Conservation (phyloP, 306 rosid species). For the Casuarina equisetifolia region DNA sequence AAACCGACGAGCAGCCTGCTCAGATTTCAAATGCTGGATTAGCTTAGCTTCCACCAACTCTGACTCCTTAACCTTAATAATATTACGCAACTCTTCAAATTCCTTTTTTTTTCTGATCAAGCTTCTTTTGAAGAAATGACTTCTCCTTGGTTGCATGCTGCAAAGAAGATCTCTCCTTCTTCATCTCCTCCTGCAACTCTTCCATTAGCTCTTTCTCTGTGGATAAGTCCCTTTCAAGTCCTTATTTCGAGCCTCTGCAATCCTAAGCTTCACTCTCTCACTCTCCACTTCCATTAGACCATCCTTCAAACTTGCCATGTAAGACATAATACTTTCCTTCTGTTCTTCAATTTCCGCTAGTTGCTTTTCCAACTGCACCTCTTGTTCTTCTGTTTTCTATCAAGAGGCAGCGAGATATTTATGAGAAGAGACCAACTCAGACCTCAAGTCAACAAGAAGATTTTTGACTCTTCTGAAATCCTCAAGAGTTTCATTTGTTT, state of each 20-base stretch:
- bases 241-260: conserved; percentile 59
- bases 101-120: conserved; percentile 47
- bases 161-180: conserved; percentile 62
- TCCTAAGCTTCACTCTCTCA: conserved; percentile 63
- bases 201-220: conserved; percentile 58
- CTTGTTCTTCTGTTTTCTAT: conserved; percentile 72
- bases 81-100: conserved; percentile 38
- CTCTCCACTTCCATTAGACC: conserved; percentile 76
- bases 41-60: conserved; percentile 77
- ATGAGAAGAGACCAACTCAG: conserved; percentile 85
- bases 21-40: conserved; percentile 77
- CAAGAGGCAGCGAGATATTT: conserved; percentile 66
- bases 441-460: conserved; percentile 69
- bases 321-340: conserved; percentile 55
- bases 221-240: conserved; percentile 62
- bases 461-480: conserved; percentile 72
- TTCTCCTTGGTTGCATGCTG: conserved; percentile 59
- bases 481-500: conserved; percentile 48
- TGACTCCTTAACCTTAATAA: conserved; percentile 64
- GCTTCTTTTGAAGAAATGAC: conserved; percentile 55
- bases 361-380: conserved; percentile 57
- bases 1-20: conserved; percentile 61
- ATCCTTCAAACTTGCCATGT: conserved; percentile 58
- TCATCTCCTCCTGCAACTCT: conserved; percentile 61
- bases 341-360: conserved; percentile 69